Evolutionary conservation across 2,329 filamentous ascomycete genomes (phyloP).

Genomic region (Apiospora phragmitis): DNA sequence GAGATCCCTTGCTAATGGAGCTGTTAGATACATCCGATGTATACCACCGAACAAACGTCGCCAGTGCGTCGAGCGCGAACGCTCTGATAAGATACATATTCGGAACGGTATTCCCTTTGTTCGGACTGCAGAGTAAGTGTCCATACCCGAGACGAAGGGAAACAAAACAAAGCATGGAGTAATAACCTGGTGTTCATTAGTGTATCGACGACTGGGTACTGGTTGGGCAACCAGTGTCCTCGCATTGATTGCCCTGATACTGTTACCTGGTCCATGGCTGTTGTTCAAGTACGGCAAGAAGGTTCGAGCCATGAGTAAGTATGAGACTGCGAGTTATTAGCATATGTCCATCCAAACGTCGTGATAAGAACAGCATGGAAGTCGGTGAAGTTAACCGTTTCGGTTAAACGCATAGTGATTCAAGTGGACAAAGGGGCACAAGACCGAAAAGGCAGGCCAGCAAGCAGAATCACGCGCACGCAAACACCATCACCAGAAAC

Average conservation of each 20-base stretch:
- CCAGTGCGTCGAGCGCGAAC: conserved; percentile 61
- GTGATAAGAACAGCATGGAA: background rate
- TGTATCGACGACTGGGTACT: conserved; percentile 45
- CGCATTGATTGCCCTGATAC: conserved; percentile 45
- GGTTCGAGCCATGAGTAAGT: conserved; percentile 41
- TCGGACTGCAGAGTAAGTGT: conserved; percentile 55
- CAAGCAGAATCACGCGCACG: background rate
- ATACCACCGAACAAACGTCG: conserved; percentile 55
- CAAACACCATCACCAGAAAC: background rate
- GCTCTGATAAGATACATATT: conserved; percentile 56
- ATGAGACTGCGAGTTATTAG: conserved; percentile 35
- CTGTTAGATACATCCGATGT: conserved; percentile 46
- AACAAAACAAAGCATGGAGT: accelerated
- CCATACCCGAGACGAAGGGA: accelerated
- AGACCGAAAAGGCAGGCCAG: background rate
- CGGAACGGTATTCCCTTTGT: conserved; percentile 60
- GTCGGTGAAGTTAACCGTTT: background rate
- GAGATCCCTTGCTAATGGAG: background rate
- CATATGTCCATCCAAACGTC: background rate
- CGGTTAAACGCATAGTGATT: background rate
- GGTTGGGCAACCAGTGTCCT: conserved; percentile 48
- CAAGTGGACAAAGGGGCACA: background rate
- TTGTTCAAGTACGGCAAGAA: conserved; percentile 49
- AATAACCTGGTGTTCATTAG: conserved; percentile 24
- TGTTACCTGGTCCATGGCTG: conserved; percentile 54